Percentiles rank a stretch among this genome's conserved stretches.
Evolutionary conservation across 1,284 basidiomycete genomes (phyloP).

Genomic region (Fomes fomentarius): DNA sequence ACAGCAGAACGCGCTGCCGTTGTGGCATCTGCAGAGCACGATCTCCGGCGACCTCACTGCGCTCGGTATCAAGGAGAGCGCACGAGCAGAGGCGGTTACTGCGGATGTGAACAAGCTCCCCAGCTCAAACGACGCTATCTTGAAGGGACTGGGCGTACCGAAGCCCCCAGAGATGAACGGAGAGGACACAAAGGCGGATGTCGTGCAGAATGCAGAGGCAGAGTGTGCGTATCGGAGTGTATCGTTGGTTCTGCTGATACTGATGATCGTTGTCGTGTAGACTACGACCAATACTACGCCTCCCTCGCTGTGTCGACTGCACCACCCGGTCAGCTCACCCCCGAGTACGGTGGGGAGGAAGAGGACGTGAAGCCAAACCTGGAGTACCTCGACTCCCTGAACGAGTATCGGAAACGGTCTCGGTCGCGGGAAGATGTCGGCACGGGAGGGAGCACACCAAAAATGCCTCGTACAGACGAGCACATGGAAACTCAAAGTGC

Average conservation of each 20-base stretch:
- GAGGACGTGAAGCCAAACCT: conserved; percentile 69
- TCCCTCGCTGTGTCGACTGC: conserved; percentile 66
- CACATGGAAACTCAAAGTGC: conserved; percentile 20
- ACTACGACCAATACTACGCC: conserved; percentile 81
- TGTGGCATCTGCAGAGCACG: conserved; percentile 95
- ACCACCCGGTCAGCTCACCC: conserved; percentile 60
- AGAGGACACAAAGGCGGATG: conserved; percentile 61
- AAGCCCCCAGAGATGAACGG: conserved; percentile 41
- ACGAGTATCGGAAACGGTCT: conserved; percentile 71
- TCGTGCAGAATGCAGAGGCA: conserved; percentile 50
- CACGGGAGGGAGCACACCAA: conserved; percentile 40
- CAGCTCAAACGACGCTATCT: conserved; percentile 66
- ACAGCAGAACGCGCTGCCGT: conserved; percentile 89
- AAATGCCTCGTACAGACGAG: conserved; percentile 47
- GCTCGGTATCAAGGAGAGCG: conserved; percentile 74
- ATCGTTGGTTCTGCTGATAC: background rate
- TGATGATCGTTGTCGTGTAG: conserved; percentile 37
- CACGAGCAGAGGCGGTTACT: conserved; percentile 43
- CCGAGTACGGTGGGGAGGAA: conserved; percentile 59
- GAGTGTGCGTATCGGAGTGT: conserved; percentile 55
- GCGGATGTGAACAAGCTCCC: conserved; percentile 33
- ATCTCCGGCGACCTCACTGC: conserved; percentile 91
- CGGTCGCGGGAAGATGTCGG: conserved; percentile 64
- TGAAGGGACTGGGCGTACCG: conserved; percentile 48
- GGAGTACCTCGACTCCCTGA: conserved; percentile 67